Evolutionary conservation across 305 asterid genomes (phyloP).

Genomic region (Solanum chacoense): DNA sequence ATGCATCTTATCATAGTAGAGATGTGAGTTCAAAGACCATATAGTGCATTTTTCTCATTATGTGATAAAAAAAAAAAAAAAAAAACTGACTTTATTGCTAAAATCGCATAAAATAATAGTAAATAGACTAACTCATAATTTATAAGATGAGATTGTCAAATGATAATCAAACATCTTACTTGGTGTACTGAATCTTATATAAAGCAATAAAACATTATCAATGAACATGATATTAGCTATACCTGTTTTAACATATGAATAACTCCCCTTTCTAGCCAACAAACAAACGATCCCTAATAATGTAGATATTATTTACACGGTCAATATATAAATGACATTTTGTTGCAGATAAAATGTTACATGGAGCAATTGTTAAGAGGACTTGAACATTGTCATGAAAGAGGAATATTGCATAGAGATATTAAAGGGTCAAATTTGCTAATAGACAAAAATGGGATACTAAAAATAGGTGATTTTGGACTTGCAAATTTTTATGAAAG

Average conservation of each 20-base stretch:
- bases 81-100: not conserved
- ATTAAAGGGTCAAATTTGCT: constrained; percentile 67
- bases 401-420: constrained; percentile 72
- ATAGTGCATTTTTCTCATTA: not conserved
- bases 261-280: not conserved
- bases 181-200: not conserved
- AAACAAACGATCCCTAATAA: not conserved
- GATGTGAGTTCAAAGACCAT: not conserved
- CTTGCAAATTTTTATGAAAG: constrained; percentile 44
- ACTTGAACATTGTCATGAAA: constrained; percentile 68
- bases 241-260: not conserved
- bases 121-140: not conserved
- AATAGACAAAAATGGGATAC: constrained; percentile 56
- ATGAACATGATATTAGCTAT: not conserved
- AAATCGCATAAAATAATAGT: not conserved
- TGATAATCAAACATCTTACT: not conserved
- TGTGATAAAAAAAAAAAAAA: not conserved
- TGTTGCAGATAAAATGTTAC: constrained; percentile 52
- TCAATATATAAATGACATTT: not conserved
- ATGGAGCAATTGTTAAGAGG: constrained; percentile 77
- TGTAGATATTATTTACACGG: not conserved
- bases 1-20: not conserved
- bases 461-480: constrained; percentile 80
- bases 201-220: too few relatives aligned
- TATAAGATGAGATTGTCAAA: not conserved